A percentile compares a stretch with the other conserved stretches of the same genome.
phyloP scores from a whole-genome alignment of 805 yeast species.

The Wickerhamomyces pijperi region DNA sequence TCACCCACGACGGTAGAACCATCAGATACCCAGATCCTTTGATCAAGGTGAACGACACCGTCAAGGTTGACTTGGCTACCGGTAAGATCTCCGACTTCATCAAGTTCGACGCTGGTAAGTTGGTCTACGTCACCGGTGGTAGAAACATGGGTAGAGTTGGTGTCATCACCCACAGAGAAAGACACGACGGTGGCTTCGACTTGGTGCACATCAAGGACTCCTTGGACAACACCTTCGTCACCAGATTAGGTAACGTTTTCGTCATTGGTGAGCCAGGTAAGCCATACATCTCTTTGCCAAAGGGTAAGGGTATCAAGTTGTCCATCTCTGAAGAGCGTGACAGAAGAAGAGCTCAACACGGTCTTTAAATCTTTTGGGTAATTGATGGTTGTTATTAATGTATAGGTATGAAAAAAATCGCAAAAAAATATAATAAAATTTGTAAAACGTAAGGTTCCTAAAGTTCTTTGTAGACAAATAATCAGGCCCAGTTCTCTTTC shows the following conservation, averaged over 20 bases:
- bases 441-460: background rate
- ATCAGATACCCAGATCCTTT: conserved; percentile 98
- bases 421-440: background rate
- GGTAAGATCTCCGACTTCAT: conserved; percentile 88
- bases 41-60: conserved; percentile 95
- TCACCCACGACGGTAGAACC: conserved; percentile 99
- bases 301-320: conserved; percentile 98
- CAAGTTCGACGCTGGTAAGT: conserved; percentile 86
- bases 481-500: background rate
- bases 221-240: conserved; percentile 88
- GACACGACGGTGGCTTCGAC: conserved; percentile 98
- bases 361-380: conserved; percentile 11
- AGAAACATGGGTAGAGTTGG: conserved; percentile 98
- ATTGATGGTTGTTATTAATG: background rate
- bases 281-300: conserved; percentile 91
- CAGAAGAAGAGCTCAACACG: conserved; percentile 80
- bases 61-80: conserved; percentile 90
- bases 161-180: conserved; percentile 90
- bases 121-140: conserved; percentile 94
- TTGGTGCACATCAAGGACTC: conserved; percentile 94
- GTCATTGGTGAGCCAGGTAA: conserved; percentile 93
- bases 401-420: background rate
- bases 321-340: conserved; percentile 96
- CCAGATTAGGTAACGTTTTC: conserved; percentile 88
- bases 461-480: too few species aligned